Conservation (phyloP, 306 rosid genomes). For the Dryas alaskensis region DNA sequence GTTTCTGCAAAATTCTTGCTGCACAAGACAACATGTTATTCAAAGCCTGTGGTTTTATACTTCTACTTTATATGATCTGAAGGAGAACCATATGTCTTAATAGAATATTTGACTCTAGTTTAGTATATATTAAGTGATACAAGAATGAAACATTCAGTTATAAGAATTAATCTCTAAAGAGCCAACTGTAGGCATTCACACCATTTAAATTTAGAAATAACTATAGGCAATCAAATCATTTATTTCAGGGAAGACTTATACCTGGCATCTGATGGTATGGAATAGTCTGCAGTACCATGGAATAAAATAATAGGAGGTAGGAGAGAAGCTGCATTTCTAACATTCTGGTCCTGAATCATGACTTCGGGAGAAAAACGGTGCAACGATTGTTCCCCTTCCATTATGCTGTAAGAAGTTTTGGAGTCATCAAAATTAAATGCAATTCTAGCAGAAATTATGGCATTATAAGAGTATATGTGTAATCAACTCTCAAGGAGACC, state of each 20-base stretch:
- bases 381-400: conserved; percentile 92
- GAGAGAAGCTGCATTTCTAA: conserved; percentile 59
- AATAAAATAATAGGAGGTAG: conserved; percentile 66
- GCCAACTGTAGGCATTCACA: neutral
- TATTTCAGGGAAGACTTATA: conserved; percentile 28
- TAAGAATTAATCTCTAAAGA: neutral
- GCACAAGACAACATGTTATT: conserved; percentile 29
- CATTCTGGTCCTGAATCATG: conserved; percentile 63
- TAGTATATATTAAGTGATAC: neutral
- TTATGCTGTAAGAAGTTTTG: conserved; percentile 58
- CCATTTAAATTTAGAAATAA: neutral
- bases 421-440: conserved; percentile 24
- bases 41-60: neutral
- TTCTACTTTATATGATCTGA: neutral
- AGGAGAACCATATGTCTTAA: neutral
- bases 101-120: neutral
- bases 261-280: conserved; percentile 91
- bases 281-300: conserved; percentile 92
- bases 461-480: neutral
- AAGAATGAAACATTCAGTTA: neutral
- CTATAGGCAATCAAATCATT: conserved; percentile 4
- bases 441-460: conserved; percentile 17
- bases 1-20: conserved; percentile 77
- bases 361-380: conserved; percentile 83
- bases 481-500: conserved; percentile 12